phyloP scores from a whole-genome alignment of 305 asterid species.

The Fraxinus floribunda region DNA sequence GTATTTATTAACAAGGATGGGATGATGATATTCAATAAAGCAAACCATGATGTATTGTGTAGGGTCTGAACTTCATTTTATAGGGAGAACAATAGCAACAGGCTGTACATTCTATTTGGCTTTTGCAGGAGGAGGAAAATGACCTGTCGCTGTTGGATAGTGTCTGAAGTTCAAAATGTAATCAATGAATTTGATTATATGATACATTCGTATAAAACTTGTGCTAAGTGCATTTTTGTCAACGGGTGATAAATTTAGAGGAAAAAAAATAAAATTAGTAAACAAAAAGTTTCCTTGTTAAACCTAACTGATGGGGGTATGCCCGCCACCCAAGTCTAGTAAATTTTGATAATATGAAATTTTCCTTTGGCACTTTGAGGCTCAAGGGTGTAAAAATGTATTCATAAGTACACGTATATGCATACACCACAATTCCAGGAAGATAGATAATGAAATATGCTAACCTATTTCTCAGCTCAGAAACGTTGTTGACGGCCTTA shows the following conservation, averaged over 20 bases:
- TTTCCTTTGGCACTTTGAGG: conserved; percentile 3
- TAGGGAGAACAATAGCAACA: background rate
- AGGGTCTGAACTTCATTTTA: background rate
- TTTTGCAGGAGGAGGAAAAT: conserved; percentile 13
- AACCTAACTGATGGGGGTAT: background rate
- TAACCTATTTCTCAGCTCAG: conserved; percentile 3
- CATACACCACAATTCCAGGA: conserved; percentile 2
- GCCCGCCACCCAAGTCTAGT: background rate
- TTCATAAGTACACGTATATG: background rate
- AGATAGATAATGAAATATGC: background rate
- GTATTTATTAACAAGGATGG: background rate
- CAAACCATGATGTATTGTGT: conserved; percentile 14
- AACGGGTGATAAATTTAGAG: background rate
- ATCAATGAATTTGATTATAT: conserved; percentile 3
- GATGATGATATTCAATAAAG: conserved; percentile 13
- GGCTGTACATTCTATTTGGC: background rate
- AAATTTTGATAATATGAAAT: background rate
- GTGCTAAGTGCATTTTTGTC: background rate
- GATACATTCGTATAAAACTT: background rate
- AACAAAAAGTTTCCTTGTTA: background rate
- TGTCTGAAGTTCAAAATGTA: background rate
- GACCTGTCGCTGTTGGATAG: background rate
- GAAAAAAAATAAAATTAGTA: background rate
- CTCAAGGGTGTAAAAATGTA: background rate
- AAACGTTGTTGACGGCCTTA: conserved; percentile 7